These are phyloP conservation scores for Candida tibetensis DNA, from an alignment of 805 yeast species.

Conservation along the genomic window DNA sequence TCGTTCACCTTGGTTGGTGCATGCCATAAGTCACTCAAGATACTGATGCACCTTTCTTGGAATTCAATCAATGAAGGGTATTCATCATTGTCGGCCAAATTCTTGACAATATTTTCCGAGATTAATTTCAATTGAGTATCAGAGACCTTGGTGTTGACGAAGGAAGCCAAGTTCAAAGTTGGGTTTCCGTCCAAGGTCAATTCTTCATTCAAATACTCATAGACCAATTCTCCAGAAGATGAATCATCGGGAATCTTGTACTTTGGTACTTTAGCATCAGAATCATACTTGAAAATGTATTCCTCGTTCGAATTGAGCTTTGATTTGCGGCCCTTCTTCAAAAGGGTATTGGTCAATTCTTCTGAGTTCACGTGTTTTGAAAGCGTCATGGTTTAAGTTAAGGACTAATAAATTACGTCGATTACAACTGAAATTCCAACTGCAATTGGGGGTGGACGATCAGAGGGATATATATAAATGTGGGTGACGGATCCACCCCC, in stretches of 20 bases:
- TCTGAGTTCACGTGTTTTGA: slow-evolving; percentile 47
- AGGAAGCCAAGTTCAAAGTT: slow-evolving; percentile 79
- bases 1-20: slow-evolving; percentile 44
- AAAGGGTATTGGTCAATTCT: slow-evolving; percentile 32
- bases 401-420: no score
- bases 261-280: slow-evolving; percentile 46
- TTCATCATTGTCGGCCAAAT: slow-evolving; percentile 90
- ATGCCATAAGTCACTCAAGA: slow-evolving; percentile 77
- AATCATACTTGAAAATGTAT: slow-evolving; percentile 29
- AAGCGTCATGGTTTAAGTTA: slow-evolving; percentile 40
- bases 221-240: slow-evolving; percentile 50
- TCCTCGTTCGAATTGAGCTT: slow-evolving; percentile 24
- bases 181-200: slow-evolving; percentile 82
- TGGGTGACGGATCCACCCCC: no score
- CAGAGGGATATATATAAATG: no score
- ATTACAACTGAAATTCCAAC: no score
- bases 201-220: slow-evolving; percentile 66
- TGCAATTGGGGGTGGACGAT: no score
- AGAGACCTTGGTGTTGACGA: slow-evolving; percentile 74
- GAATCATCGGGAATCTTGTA: slow-evolving; percentile 61
- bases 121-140: slow-evolving; percentile 47
- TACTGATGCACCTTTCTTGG: slow-evolving; percentile 79
- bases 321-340: slow-evolving; percentile 20
- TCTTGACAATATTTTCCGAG: slow-evolving; percentile 73
- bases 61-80: slow-evolving; percentile 81